Evolutionary conservation across 306 rosid genomes (phyloP).

Genomic region (Cyclanthera cordifolia): DNA sequence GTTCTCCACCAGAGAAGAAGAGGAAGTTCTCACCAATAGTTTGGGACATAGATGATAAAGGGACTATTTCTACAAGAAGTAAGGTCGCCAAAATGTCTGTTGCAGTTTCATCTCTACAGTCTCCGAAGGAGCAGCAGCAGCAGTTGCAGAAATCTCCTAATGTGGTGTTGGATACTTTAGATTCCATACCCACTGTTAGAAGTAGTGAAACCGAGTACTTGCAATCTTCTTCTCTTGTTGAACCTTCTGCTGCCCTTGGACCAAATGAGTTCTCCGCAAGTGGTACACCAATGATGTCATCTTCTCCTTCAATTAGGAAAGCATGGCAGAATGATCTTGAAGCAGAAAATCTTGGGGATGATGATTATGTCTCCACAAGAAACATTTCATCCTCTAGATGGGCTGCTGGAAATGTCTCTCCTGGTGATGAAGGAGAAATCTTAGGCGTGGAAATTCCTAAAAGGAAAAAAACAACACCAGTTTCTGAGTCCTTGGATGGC

Average conservation of each 20-base stretch:
- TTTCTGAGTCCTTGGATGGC: constrained; percentile 28
- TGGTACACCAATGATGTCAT: constrained; percentile 24
- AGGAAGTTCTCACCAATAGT: constrained; percentile 84
- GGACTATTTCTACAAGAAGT: constrained; percentile 26
- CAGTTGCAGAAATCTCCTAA: constrained; percentile 33
- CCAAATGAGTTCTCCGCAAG: constrained; percentile 10
- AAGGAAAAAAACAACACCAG: constrained; percentile 42
- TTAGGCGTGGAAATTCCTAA: constrained; percentile 44
- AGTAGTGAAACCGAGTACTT: constrained; percentile 22
- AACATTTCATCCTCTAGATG: constrained; percentile 90
- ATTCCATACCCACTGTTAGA: constrained; percentile 26
- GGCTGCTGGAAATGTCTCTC: constrained; percentile 82
- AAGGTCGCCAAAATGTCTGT: constrained; percentile 24
- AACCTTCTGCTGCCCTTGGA: constrained; percentile 20
- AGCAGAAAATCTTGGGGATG: constrained; percentile 49
- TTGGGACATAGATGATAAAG: constrained; percentile 85
- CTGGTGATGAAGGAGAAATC: constrained; percentile 82
- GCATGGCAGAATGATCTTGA: constrained; percentile 28
- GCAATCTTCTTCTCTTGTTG: constrained; percentile 16
- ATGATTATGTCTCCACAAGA: constrained; percentile 54
- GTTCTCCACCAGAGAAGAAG: constrained; percentile 43
- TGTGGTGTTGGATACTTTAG: constrained; percentile 30
- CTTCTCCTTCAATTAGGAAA: constrained; percentile 28
- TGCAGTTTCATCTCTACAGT: constrained; percentile 39
- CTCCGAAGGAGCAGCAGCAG: constrained; percentile 32